Percentiles rank a stretch among this genome's conserved stretches.
These are phyloP conservation scores for Sclerospora graminicola DNA, from an alignment of 352 stramenopile genomes.

Conservation along the genomic window DNA sequence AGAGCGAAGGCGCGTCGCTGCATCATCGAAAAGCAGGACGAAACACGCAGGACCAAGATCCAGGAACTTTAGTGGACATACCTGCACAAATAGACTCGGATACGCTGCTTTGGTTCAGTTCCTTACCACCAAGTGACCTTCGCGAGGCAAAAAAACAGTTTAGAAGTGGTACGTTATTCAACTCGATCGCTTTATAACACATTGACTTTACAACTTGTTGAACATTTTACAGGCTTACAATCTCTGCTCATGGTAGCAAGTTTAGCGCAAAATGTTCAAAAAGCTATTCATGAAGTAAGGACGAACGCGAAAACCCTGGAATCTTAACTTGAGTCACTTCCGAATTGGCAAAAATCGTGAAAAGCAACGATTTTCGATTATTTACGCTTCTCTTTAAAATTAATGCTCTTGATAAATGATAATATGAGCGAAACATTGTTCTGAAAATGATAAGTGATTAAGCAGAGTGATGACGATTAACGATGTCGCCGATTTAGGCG, in stretches of 20 bases:
- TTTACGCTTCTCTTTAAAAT: too few species aligned
- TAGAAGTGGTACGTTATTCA: conserved; percentile 25
- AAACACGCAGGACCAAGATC: conserved; percentile 1
- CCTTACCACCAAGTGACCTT: conserved; percentile 53
- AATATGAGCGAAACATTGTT: too few species aligned
- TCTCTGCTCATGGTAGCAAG: conserved; percentile 23
- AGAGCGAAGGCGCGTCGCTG: neutral
- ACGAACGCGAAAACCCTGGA: neutral
- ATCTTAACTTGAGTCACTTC: neutral
- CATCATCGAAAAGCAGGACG: conserved; percentile 10
- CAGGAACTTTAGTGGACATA: neutral
- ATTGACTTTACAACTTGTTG: neutral
- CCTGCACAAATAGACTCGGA: neutral
- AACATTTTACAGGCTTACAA: conserved; percentile 19
- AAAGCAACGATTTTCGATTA: too few species aligned
- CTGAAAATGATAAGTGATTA: too few species aligned
- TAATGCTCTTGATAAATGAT: too few species aligned
- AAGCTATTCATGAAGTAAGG: conserved; percentile 8
- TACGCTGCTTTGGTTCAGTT: conserved; percentile 65
- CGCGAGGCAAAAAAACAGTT: conserved; percentile 56
- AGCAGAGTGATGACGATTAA: conserved; percentile 18
- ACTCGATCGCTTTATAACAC: neutral
- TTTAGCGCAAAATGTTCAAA: conserved; percentile 22
- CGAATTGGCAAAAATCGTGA: too few species aligned
- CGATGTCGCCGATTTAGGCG: conserved; percentile 9